Conservation (phyloP, 805 yeast species). For the Ogataea corticis region DNA sequence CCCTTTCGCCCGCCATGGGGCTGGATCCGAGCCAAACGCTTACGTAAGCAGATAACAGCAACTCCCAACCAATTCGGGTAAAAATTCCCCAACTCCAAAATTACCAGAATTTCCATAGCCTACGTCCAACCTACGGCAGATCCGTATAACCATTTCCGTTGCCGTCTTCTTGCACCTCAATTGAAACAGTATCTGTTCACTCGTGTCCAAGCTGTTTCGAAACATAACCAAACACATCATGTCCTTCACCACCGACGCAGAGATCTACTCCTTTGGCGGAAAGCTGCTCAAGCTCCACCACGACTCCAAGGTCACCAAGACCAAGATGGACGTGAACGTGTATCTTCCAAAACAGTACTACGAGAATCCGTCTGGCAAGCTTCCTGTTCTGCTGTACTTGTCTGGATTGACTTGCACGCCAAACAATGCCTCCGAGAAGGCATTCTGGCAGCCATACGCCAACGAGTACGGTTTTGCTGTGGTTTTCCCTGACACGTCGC, state of each 20-base stretch:
- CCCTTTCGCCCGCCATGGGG: too few species aligned
- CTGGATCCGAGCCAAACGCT: neutral
- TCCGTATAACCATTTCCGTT: too few species aligned
- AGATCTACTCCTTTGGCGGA: conserved; percentile 71
- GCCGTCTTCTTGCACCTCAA: too few species aligned
- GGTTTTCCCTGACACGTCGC: conserved; percentile 96
- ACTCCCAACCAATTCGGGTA: conserved; percentile 1
- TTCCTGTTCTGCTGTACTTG: conserved; percentile 78
- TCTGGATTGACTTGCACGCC: conserved; percentile 95
- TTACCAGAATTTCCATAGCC: conserved; percentile 1
- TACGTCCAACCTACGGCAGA: neutral
- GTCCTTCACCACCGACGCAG: conserved; percentile 53
- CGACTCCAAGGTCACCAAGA: conserved; percentile 60
- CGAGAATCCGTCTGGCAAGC: conserved; percentile 34
- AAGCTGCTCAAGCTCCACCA: conserved; percentile 73
- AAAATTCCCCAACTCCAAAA: conserved; percentile 1
- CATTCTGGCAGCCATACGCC: conserved; percentile 80
- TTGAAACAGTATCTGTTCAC: too few species aligned
- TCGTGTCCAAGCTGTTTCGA: neutral
- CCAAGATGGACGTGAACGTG: conserved; percentile 82
- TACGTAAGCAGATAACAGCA: neutral
- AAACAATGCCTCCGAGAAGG: conserved; percentile 90
- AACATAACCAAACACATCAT: conserved; percentile 24
- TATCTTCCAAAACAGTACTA: conserved; percentile 66
- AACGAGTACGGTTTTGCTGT: conserved; percentile 81